Percentiles rank a stretch among this genome's conserved stretches.
These are phyloP conservation scores for Bryum argenteum DNA, from an alignment of 225 moss, liverwort and hornwort genomes.

Conservation along the genomic window DNA sequence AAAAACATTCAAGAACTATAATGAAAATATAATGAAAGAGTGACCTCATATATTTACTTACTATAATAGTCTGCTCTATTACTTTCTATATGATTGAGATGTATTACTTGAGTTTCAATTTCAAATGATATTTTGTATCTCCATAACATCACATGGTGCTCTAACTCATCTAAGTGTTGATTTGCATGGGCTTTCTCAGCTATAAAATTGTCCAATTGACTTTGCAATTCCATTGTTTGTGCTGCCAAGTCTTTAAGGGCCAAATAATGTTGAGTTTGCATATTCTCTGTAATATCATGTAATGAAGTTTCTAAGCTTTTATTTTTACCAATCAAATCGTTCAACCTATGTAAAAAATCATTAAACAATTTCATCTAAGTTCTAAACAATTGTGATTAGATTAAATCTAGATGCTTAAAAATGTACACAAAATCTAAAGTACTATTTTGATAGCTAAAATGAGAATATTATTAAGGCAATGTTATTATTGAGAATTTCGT, in stretches of 20 bases:
- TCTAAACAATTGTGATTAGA: too few relatives aligned
- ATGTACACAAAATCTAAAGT: neutral
- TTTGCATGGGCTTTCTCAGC: constrained; percentile 59
- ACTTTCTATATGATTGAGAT: fast-evolving
- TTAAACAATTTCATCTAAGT: neutral
- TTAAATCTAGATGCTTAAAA: neutral
- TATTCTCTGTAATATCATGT: constrained; percentile 57
- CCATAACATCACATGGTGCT: constrained; percentile 95
- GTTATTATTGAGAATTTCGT: too few relatives aligned
- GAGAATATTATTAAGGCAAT: too few relatives aligned
- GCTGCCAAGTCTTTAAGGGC: constrained; percentile 62
- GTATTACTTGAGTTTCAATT: constrained; percentile 72
- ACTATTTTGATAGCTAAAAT: too few relatives aligned
- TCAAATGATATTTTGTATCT: constrained; percentile 94
- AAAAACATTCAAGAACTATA: too few relatives aligned
- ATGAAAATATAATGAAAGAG: too few relatives aligned
- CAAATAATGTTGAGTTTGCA: constrained; percentile 58
- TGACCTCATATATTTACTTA: too few relatives aligned
- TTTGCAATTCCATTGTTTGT: constrained; percentile 62
- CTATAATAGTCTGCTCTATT: neutral
- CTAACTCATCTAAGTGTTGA: constrained; percentile 76
- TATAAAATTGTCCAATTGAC: constrained; percentile 51
- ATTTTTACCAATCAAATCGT: constrained; percentile 87
- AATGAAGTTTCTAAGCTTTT: constrained; percentile 61
- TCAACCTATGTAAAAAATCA: constrained; percentile 49